A percentile compares a stretch with the other conserved stretches of the same genome.
Evolutionary conservation across 2,329 filamentous ascomycete genomes (phyloP).

Genomic region (Neopestalotiopsis sp.): DNA sequence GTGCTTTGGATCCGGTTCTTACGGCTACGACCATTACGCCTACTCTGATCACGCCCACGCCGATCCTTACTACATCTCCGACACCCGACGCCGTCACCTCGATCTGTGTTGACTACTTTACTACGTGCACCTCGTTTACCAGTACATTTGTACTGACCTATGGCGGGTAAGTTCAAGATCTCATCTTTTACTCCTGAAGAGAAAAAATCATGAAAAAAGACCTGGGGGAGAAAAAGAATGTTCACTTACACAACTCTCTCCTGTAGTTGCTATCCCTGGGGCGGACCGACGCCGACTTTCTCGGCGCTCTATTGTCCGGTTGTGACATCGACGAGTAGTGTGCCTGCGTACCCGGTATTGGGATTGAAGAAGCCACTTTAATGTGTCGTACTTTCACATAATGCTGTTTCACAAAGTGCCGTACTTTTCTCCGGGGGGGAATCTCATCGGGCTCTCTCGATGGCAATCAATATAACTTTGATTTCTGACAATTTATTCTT

Average conservation of each 20-base stretch:
- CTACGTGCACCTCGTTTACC: neutral
- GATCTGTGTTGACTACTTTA: constrained; percentile 3
- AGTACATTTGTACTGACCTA: constrained; percentile 10
- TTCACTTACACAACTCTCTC: no score
- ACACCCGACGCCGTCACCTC: neutral
- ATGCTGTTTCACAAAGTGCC: no score
- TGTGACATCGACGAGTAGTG: neutral
- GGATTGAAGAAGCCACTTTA: neutral
- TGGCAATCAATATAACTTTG: no score
- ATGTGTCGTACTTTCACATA: neutral
- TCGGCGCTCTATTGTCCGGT: constrained; percentile 5
- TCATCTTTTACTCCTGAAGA: neutral
- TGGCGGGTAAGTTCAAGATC: neutral
- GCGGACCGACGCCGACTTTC: constrained; percentile 1
- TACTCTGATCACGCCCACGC: neutral
- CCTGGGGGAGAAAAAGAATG: no score
- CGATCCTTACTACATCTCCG: neutral
- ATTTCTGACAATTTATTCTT: no score
- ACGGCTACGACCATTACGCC: neutral
- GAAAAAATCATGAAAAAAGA: neutral
- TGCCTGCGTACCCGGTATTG: neutral
- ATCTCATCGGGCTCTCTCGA: no score
- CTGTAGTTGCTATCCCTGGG: neutral
- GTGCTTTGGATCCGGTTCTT: neutral
- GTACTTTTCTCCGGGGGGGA: no score